Percentiles rank a stretch among this genome's conserved stretches.
Conservation (phyloP, 1,284 basidiomycete genomes). For the Melampsora americana region DNA sequence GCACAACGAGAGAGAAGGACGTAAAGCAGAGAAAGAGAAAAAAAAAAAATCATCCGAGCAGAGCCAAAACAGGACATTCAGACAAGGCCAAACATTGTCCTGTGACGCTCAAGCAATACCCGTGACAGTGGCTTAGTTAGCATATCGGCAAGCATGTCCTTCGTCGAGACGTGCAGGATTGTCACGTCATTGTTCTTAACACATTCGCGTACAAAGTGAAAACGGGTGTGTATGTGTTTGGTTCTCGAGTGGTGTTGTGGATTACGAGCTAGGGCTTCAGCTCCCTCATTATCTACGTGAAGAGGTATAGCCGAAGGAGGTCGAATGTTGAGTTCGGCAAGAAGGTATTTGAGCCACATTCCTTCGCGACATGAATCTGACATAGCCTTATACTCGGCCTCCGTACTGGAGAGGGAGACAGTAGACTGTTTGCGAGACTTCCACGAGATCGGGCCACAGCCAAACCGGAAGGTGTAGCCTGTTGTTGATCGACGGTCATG, state of each 20-base stretch:
- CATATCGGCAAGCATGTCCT: slow-evolving; percentile 13
- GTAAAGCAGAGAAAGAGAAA: too few relatives aligned
- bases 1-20: too few relatives aligned
- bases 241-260: too few relatives aligned
- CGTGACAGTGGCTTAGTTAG: slow-evolving; percentile 2
- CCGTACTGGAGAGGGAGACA: too few relatives aligned
- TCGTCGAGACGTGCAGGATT: neutral
- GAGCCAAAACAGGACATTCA: too few relatives aligned
- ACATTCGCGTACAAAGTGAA: neutral
- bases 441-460: neutral
- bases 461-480: too few relatives aligned
- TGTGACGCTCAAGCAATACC: neutral
- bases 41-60: too few relatives aligned
- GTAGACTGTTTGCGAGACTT: neutral
- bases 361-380: slow-evolving; percentile 11
- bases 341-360: neutral
- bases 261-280: too few relatives aligned
- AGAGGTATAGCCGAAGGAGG: neutral
- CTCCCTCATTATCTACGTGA: neutral
- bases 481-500: too few relatives aligned
- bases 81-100: slow-evolving; percentile 1
- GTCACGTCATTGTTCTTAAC: too few relatives aligned
- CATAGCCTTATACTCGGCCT: slow-evolving; percentile 4
- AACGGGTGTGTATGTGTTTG: neutral
- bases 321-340: too few relatives aligned